Evolutionary conservation across 352 stramenopile species (phyloP).

Genomic region (Globisporangium irregulare): DNA sequence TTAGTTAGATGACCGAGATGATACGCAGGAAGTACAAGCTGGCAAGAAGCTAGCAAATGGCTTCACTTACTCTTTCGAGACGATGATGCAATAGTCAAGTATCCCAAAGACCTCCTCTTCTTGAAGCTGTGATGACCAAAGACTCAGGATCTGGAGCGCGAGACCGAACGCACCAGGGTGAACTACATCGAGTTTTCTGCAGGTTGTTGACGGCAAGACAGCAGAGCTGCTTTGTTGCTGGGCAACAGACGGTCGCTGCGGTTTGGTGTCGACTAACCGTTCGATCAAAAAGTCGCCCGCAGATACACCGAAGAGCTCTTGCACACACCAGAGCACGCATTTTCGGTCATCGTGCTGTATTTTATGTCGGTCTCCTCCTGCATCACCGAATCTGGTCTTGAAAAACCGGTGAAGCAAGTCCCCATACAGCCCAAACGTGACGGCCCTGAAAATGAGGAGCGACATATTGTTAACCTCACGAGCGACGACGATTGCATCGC

Average conservation of each 20-base stretch:
- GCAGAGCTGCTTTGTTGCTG: conserved; percentile 1
- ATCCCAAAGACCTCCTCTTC: conserved; percentile 13
- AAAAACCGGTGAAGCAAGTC: conserved; percentile 24
- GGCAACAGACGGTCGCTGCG: not conserved
- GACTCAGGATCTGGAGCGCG: conserved; percentile 29
- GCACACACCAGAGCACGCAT: conserved; percentile 10
- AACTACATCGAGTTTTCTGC: conserved; percentile 7
- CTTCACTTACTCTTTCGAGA: conserved; percentile 8
- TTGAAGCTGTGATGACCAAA: conserved; percentile 19
- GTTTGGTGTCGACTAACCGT: not conserved
- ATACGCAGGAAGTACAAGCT: not conserved
- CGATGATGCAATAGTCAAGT: conserved; percentile 12
- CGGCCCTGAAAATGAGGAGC: conserved; percentile 13
- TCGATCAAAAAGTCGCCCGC: conserved; percentile 1
- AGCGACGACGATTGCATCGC: not conserved
- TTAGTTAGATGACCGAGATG: not conserved
- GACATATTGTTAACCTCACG: not conserved
- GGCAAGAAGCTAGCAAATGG: not conserved
- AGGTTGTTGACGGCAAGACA: not conserved
- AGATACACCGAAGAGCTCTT: conserved; percentile 6
- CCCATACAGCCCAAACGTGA: conserved; percentile 30
- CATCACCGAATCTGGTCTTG: not conserved
- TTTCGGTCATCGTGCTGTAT: not conserved
- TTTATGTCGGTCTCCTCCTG: not conserved
- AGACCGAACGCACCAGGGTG: conserved; percentile 25